Percentiles rank a stretch among this genome's conserved stretches.
phyloP scores from a whole-genome alignment of 805 yeast species.

The Diddensiella transvaalensis region DNA sequence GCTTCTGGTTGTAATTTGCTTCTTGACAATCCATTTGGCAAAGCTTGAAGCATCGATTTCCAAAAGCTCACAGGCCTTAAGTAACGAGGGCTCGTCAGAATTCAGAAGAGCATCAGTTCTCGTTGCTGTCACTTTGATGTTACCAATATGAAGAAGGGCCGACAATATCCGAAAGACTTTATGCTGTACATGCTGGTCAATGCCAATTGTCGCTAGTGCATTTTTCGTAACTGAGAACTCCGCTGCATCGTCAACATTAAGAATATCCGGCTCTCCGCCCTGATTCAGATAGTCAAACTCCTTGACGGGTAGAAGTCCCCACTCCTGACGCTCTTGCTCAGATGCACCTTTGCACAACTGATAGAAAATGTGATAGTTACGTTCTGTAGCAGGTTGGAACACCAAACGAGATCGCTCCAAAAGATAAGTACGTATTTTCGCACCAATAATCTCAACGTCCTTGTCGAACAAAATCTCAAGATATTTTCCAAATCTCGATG shows the following conservation, averaged over 20 bases:
- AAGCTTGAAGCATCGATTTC: constrained; percentile 72
- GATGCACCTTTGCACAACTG: constrained; percentile 69
- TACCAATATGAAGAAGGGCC: constrained; percentile 88
- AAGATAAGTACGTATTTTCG: constrained; percentile 86
- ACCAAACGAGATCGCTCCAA: constrained; percentile 92
- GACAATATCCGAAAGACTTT: constrained; percentile 77
- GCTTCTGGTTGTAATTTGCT: constrained; percentile 86
- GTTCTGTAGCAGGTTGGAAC: constrained; percentile 84
- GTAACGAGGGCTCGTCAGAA: constrained; percentile 81
- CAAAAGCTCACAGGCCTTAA: constrained; percentile 76
- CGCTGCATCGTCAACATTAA: constrained; percentile 74
- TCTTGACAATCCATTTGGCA: constrained; percentile 89
- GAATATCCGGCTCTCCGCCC: constrained; percentile 70
- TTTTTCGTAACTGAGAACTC: constrained; percentile 75
- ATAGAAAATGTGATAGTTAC: constrained; percentile 93
- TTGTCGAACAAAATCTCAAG: constrained; percentile 83
- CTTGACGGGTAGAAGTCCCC: constrained; percentile 60
- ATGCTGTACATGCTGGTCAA: constrained; percentile 53
- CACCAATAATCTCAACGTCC: constrained; percentile 80
- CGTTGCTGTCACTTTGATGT: constrained; percentile 79
- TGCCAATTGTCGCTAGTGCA: constrained; percentile 78
- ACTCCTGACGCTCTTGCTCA: constrained; percentile 49
- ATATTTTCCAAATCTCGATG: constrained; percentile 96
- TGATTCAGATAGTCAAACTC: constrained; percentile 83
- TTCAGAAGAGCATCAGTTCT: constrained; percentile 77